Base-by-base conservation (phyloP, 129 eudicot species). In the Centaurea solstitialis region DNA sequence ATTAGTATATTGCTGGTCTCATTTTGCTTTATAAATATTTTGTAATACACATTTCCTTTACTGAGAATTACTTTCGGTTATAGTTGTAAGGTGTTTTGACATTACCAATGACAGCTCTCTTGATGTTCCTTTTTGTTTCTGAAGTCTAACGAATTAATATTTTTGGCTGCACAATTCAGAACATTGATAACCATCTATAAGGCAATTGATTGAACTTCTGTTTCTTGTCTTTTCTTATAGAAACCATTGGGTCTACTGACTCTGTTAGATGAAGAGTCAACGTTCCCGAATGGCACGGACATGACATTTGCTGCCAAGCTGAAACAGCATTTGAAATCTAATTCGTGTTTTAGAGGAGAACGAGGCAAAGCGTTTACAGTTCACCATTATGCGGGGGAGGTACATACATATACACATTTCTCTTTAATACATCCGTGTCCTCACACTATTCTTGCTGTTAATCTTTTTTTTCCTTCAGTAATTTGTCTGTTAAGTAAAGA, bases 301-400 rank as follows among this genome's bases (percentile, higher is more conserved):
- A 78, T 89, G 82, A 91, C 93, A 26, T 93, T 96, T 81, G 99
- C 99, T 22, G 74, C 83, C 74, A 96, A 96, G 86, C 92, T 96
- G 20, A 91, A 91, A 88, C 89, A 96, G 68, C 99, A 96, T 85
- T 79, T 96, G 80, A 84, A 79, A 23, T 7, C 88, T 35, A 87
- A 96, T 83, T 82, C 91, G 1, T 93, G 93, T 76, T 96, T 96
- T 79, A 88, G 92, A 88, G 98, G 97, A 84, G 98, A 95, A 82
- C 85, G 98, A 26, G 98, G 75, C 68, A 93, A 91, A 87, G 92
- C 97, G 33, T 96, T 96, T 82, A 80, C 87, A 23, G 98, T 95
- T 26, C 82, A 88, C 84, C 99, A 96, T 85, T 96, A 96, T 86
- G 99, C 99, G 4, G 99, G 99, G 76, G 98, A 96, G 90, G 98